Base-by-base conservation (phyloP, 2,329 filamentous ascomycete species). In the Scolecobasidium constrictum region DNA sequence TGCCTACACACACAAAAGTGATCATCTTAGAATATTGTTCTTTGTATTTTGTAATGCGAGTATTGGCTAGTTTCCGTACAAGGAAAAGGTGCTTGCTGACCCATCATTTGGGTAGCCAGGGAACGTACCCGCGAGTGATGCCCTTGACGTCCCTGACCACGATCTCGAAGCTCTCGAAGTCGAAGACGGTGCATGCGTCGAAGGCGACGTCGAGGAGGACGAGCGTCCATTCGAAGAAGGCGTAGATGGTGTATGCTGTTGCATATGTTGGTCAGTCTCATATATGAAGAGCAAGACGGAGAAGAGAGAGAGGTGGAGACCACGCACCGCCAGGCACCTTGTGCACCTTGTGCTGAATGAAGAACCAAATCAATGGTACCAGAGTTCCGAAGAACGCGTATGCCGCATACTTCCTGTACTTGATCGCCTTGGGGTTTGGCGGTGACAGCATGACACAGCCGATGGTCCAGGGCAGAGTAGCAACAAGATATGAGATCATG, bases 261-360 rank as follows among this genome's bases (percentile, higher is more conserved):
- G 19, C 19, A 41, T n/a, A 15, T 22, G 26, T 56, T 60, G 59
- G 55, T 36, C 12, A 38, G 15, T 20, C 19, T 17, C 12, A 9
- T 13, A 42, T 38, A 11, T 9, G 26, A 6, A 11, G 7, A 37
- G 17, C 26, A 42, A 7, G 9, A 21, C 37, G 15, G 37, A 38
- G 21, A 37, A n/a, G 13, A 19, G 19, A 17, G 15, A 7, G 40
- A 26, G 22, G 21, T n/a, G 33, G 18, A 19, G 19, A 18, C 33
- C 38, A 53, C 80, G 63, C 70, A 96, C 90, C 92, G 73, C 92
- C 92, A 46, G 92, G 73, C 48, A 96, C 78, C 46, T 81, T 86
- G 61, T 98, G 87, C 41, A 98, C 85, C 65, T 98, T 98, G 71
- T 98, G 92, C 62, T 95, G 92, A 50, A 98, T 94, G 60, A 95